Base-by-base conservation (phyloP, 1,139 yeast genomes). In the Pichia kudriavzevii region DNA sequence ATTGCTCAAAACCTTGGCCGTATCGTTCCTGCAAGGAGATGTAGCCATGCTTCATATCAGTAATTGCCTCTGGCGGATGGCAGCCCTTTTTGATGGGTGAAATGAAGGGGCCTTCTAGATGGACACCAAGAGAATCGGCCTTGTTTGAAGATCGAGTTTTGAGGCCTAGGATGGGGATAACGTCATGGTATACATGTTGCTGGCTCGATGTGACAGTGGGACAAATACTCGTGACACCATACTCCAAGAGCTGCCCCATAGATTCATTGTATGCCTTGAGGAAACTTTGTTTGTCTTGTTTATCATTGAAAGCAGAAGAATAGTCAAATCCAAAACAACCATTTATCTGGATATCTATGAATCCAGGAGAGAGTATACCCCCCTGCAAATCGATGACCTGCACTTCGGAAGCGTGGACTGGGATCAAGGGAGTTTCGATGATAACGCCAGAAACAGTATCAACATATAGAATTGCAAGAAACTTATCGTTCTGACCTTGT, bases 101-200 rank as follows among this genome's bases (percentile, higher is more conserved):
- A 41, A 75, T 67, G 49, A 75, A 74, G 4, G 82, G 82, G 7
- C 82, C 82, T 48, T 75, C 82, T 32, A 72, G 55, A 48, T 75
- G 82, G n/a, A 77, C 77, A 4, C 82, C 82, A 35, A 75, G 58
- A 5, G 72, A 66, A 49, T 75, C 81, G 2, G 45, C 28, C 45
- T 63, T 69, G 32, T 51, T 46, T 22, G 47, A 34, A 10, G 34
- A 27, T 46, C 64, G 67, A 29, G 53, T 46, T 23, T 48, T 37
- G 6, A 59, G 47, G 13, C 59, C 58, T 46, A 72, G 62, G 23
- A 63, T 50, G 4, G 77, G 77, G 39, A 75, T 57, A 9, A 72
- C 74, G 40, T 64, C 67, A 27, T 57, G 56, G 51, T 75, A 75
- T 18, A 72, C 76, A 35, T 66, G 64, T 7, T 74, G 69, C 48